Evolutionary conservation across 2,329 filamentous ascomycete species (phyloP).

Genomic region (Dactylonectria macrodidyma): DNA sequence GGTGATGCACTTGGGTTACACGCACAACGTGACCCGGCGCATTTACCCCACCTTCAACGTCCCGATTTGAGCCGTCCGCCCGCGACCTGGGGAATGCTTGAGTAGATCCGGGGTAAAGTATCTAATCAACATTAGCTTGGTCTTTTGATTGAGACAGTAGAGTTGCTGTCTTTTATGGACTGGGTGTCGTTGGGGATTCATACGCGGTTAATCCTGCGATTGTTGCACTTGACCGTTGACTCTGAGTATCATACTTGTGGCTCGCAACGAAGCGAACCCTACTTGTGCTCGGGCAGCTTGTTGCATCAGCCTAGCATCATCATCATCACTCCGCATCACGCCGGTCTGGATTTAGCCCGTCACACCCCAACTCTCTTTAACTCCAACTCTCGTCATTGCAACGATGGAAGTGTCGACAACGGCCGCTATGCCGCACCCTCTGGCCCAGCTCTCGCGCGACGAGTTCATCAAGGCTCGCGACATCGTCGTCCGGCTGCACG

Average conservation of each 20-base stretch:
- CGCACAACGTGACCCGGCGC: slow-evolving; percentile 1
- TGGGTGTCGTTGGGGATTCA: background rate
- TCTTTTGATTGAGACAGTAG: background rate
- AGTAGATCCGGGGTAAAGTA: slow-evolving; percentile 1
- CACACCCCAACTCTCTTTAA: background rate
- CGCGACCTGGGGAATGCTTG: background rate
- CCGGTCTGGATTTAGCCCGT: too few species aligned
- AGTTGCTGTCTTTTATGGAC: background rate
- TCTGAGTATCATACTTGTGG: background rate
- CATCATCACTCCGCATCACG: background rate
- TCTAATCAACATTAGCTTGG: background rate
- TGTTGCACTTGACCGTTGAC: background rate
- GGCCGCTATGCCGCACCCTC: slow-evolving; percentile 55
- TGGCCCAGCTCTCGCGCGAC: slow-evolving; percentile 64
- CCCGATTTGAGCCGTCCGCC: slow-evolving; percentile 11
- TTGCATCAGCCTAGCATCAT: background rate
- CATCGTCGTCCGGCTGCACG: slow-evolving; percentile 55
- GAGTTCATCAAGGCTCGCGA: slow-evolving; percentile 66
- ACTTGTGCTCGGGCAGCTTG: background rate
- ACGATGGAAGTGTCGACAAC: background rate
- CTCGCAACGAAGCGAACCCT: background rate
- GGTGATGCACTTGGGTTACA: background rate
- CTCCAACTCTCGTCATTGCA: background rate
- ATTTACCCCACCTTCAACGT: slow-evolving; percentile 5
- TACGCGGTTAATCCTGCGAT: background rate